Evolutionary conservation across 257 asterid species (phyloP).

Genomic region (Euphrasia confusa): DNA sequence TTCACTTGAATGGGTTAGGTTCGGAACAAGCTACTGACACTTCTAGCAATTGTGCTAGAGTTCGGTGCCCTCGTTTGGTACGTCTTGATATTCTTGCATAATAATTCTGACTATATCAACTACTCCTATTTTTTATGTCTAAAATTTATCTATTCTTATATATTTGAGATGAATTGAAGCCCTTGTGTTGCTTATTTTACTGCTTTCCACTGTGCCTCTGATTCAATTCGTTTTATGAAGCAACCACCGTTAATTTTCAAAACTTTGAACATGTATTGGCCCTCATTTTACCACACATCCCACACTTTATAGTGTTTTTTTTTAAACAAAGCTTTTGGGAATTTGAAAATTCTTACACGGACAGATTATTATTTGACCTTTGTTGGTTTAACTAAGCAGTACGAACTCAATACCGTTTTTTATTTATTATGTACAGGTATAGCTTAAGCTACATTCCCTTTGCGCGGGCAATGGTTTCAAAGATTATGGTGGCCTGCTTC

Average conservation of each 20-base stretch:
- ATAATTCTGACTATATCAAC: conserved; percentile 10
- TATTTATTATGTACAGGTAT: conserved; percentile 58
- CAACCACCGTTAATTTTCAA: no score
- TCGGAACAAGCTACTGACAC: conserved; percentile 79
- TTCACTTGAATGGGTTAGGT: conserved; percentile 42
- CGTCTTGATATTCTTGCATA: conserved; percentile 15
- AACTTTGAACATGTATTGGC: no score
- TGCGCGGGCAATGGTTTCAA: conserved; percentile 95
- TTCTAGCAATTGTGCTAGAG: conserved; percentile 73
- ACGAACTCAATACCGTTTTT: not conserved
- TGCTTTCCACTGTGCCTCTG: not conserved
- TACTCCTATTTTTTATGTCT: not conserved
- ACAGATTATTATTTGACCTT: not conserved
- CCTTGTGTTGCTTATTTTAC: conserved; percentile 9
- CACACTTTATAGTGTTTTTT: not conserved
- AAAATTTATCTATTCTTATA: not conserved
- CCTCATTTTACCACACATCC: no score
- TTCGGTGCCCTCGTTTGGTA: conserved; percentile 95
- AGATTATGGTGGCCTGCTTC: conserved; percentile 75
- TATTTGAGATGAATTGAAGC: conserved; percentile 16
- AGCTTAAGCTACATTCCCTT: conserved; percentile 96
- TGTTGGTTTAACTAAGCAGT: no score
- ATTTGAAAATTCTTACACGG: not conserved
- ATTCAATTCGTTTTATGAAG: no score
- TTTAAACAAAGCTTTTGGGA: not conserved